Conservation (phyloP, 495 filamentous ascomycete species). For the Aspergillus bertholletiae region DNA sequence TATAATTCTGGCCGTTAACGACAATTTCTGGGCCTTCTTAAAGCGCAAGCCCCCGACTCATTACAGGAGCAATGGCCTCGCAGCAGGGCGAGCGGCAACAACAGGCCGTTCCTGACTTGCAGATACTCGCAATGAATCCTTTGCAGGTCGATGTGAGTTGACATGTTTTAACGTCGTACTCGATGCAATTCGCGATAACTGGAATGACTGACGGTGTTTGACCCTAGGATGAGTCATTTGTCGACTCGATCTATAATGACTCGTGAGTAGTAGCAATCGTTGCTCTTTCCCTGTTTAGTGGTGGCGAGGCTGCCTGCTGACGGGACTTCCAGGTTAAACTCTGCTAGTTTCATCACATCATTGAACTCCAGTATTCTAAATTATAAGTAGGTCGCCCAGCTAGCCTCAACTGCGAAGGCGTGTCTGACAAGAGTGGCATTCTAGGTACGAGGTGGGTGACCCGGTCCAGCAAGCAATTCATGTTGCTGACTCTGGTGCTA, state of each 20-base stretch:
- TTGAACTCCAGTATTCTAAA: background rate
- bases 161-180: no score
- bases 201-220: background rate
- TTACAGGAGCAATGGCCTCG: background rate
- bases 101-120: background rate
- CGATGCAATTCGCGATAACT: no score
- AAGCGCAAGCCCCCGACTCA: background rate
- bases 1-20: background rate
- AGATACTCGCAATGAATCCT: background rate
- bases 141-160: background rate
- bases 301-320: background rate
- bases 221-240: background rate
- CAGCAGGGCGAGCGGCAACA: background rate
- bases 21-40: background rate
- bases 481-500: background rate
- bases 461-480: background rate
- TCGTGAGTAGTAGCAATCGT: background rate
- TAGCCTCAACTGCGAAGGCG: no score
- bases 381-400: background rate
- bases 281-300: background rate
- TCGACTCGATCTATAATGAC: background rate
- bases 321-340: background rate
- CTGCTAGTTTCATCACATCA: background rate
- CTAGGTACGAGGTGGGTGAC: background rate
- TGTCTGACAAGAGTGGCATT: background rate